Evolutionary conservation across 2,329 filamentous ascomycete genomes (phyloP), one percentile per base, ranked within the genome.

Genomic region (Cryphonectria japonica): DNA sequence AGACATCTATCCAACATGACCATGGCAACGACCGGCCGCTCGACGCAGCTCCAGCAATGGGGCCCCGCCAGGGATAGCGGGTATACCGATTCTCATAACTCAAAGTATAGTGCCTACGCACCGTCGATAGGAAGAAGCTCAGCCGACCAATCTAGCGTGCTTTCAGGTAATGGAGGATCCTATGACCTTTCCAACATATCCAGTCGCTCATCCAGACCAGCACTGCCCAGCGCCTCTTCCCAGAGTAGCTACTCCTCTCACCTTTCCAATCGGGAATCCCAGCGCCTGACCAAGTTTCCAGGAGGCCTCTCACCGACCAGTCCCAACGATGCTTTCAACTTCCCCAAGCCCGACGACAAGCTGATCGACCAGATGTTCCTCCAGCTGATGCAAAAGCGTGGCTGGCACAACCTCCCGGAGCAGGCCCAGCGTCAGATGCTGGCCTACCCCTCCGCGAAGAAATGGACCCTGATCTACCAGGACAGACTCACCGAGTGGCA

Each of bases 401-500:
- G 95, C 75, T 98, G 95, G 93, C 96, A 97, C 83, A 97, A 97
- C 81, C 85, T 99, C 74, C 96, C 96, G 6, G 96, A 99, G 78
- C 94, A 97, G 83, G 96, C 96, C 41, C 90, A 92, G 76, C 88
- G 95, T 73, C 96, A 98, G 84, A 98, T 99, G 95, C 89, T 96
- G 82, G 94, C 94, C 52, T 98, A 99, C 79, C 93, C 95, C 19
- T 89, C 96, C 11, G 89, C 91, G 74, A 98, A 98, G 86, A 99
- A 98, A 83, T 99, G 96, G 96, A 98, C 94, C 1, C 84, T 99
- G 72, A 92, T 99, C 67, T 92, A 98, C 80, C 95, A 99, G 82
- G 96, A 99, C 82, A 92, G 93, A 73, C 86, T 99, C 76, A 93
- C 94, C 8, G 95, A 98, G 81, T 93, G 91, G 87, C 95, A 98